Base-by-base conservation (phyloP, 2,329 filamentous ascomycete species). In the Cordyceps militaris region DNA sequence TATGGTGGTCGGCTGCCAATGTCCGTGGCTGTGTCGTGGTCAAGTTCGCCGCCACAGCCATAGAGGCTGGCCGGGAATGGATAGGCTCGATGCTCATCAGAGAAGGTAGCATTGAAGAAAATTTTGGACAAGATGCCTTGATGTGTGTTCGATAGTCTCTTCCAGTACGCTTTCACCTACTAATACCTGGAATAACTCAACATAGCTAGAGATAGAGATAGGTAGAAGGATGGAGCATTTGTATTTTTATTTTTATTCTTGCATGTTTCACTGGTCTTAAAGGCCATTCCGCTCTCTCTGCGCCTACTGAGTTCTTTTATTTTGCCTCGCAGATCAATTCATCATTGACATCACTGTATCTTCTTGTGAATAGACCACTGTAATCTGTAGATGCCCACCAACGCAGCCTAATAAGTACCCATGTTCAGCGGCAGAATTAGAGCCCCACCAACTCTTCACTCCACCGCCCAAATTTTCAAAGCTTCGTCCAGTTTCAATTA, bases 21-120 rank as follows among this genome's bases (percentile, higher is more conserved):
- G 84, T 95, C 34, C 81, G 91, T 55, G 87, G 90, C 4, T 96
- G 93, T 66, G 87, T 94, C 3, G 80, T 97, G 26, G 87, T 97
- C 64, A 97, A 97, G 70, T 95, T 97, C 69, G 91, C 89, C 1
- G 89, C 92, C 1, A 80, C 79, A 56, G 87, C 86, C 46, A 87
- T 96, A 24, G 91, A 97, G 70, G 87, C 86, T 26, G 91, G 87
- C 4, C 83, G 89, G 63, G 75, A 81, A 48, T 97, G 92, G 91
- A 78, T 97, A 59, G 84, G 85, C 10, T 79, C 78, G 7, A 88
- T 97, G 82, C 74, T 96, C 48, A 73, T 78, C 47, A 79, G 83
- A 61, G 90, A 96, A 69, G 89, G 88, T 1, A 92, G 83, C 61
- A 77, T 96, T 10, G 73, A 79, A 16, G 70, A 74, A 53, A 73